A percentile compares a stretch with the other conserved stretches of the same genome.
Conservation (phyloP, 176 grass and related monocot species). For the Metroxylon sagu region DNA sequence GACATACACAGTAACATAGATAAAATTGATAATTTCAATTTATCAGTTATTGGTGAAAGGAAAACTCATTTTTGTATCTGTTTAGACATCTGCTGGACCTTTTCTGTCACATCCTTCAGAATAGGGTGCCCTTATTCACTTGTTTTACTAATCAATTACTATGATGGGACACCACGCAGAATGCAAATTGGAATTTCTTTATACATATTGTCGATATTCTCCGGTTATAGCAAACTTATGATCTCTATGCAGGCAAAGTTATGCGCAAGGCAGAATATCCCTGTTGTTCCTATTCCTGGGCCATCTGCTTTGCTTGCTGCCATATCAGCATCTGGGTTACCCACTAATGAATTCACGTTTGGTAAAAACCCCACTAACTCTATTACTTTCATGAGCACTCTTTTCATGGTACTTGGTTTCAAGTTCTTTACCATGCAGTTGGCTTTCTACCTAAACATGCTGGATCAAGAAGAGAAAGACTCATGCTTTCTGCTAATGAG, state of each 20-base stretch:
- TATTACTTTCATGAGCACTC: not conserved
- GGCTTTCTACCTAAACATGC: conserved; percentile 87
- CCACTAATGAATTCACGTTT: conserved; percentile 89
- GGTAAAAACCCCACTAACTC: conserved; percentile 30
- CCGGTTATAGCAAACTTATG: not conserved
- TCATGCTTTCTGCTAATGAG: conserved; percentile 66
- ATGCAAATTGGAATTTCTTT: too few species aligned
- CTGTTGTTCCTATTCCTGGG: conserved; percentile 78
- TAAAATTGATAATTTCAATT: too few species aligned
- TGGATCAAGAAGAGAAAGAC: conserved; percentile 57
- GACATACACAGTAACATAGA: too few species aligned
- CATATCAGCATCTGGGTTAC: conserved; percentile 83
- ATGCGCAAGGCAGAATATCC: conserved; percentile 64
- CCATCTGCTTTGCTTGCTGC: conserved; percentile 67
- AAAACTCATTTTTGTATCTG: too few species aligned
- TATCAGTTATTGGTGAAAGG: too few species aligned
- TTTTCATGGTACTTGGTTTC: conserved; percentile 1
- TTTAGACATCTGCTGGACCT: too few species aligned
- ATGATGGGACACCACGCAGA: too few species aligned
- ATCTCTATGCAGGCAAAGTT: conserved; percentile 51
- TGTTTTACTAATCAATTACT: too few species aligned
- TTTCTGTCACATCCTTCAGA: too few species aligned
- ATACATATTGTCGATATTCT: too few species aligned
- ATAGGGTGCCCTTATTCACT: too few species aligned
- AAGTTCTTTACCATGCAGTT: conserved; percentile 32